Percentiles rank a stretch among this genome's conserved stretches.
These are phyloP conservation scores for Aspergillus texensis DNA, from an alignment of 2,329 filamentous ascomycete species.

Conservation along the genomic window DNA sequence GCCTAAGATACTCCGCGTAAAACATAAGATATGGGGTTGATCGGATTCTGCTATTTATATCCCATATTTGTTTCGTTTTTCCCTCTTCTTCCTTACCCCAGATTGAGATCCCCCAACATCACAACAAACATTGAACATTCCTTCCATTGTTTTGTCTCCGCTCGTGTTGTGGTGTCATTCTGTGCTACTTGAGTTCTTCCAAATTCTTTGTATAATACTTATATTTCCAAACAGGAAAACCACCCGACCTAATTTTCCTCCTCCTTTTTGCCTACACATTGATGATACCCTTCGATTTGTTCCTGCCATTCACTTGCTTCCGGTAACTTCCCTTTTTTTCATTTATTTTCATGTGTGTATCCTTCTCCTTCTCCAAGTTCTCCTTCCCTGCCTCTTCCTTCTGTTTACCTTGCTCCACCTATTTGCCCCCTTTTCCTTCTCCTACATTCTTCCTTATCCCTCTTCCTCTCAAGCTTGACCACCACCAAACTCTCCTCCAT, in stretches of 20 bases:
- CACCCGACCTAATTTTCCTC: neutral
- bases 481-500: neutral
- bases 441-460: slow-evolving; percentile 2
- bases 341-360: slow-evolving; percentile 4
- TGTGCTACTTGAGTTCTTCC: neutral
- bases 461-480: neutral
- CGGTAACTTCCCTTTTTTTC: neutral
- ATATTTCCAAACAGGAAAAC: neutral
- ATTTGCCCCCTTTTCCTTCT: neutral
- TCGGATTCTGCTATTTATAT: neutral
- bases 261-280: neutral
- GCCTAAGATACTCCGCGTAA: neutral
- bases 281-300: neutral
- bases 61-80: slow-evolving; percentile 4
- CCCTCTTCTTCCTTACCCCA: slow-evolving; percentile 15
- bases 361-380: neutral
- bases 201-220: slow-evolving; percentile 3
- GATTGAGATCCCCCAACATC: slow-evolving; percentile 11
- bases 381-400: neutral
- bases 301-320: neutral
- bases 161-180: neutral
- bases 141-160: neutral
- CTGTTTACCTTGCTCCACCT: neutral
- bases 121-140: slow-evolving; percentile 6
- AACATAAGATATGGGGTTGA: neutral